Conservation (phyloP, 2,329 filamentous ascomycete species). For the Diaporthe nobilis region DNA sequence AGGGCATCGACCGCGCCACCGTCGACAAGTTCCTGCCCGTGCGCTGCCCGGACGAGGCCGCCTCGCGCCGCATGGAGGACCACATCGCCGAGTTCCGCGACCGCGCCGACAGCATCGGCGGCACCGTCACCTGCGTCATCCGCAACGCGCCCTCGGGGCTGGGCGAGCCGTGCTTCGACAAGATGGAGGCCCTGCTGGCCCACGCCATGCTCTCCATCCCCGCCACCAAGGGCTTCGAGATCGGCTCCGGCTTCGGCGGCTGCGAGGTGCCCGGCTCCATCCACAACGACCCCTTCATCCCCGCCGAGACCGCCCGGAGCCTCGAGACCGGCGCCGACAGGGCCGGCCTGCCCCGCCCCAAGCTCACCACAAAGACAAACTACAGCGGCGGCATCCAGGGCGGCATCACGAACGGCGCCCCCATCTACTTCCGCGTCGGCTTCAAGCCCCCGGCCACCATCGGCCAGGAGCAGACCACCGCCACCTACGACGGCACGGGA, state of each 20-base stretch:
- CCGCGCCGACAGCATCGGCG: conserved; percentile 88
- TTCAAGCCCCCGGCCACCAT: conserved; percentile 98
- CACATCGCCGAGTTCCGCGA: conserved; percentile 85
- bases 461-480: conserved; percentile 87
- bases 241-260: conserved; percentile 92
- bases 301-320: conserved; percentile 58
- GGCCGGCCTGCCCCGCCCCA: conserved; percentile 66
- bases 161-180: conserved; percentile 95
- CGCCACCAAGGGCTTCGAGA: conserved; percentile 94
- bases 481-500: conserved; percentile 78
- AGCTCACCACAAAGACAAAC: conserved; percentile 90
- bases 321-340: conserved; percentile 61
- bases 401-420: conserved; percentile 92
- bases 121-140: conserved; percentile 94
- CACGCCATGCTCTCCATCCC: conserved; percentile 97
- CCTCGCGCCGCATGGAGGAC: conserved; percentile 80
- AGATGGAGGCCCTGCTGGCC: conserved; percentile 90
- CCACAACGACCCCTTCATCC: conserved; percentile 92
- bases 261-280: conserved; percentile 88
- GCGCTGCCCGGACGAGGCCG: conserved; percentile 81
- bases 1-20: conserved; percentile 78
- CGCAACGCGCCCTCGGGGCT: conserved; percentile 87
- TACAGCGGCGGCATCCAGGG: conserved; percentile 96
- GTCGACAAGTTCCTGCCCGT: conserved; percentile 91
- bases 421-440: conserved; percentile 93